These are phyloP conservation scores for Graphiopsis chlorocephala DNA, from an alignment of 2,329 filamentous ascomycete species.

Conservation along the genomic window DNA sequence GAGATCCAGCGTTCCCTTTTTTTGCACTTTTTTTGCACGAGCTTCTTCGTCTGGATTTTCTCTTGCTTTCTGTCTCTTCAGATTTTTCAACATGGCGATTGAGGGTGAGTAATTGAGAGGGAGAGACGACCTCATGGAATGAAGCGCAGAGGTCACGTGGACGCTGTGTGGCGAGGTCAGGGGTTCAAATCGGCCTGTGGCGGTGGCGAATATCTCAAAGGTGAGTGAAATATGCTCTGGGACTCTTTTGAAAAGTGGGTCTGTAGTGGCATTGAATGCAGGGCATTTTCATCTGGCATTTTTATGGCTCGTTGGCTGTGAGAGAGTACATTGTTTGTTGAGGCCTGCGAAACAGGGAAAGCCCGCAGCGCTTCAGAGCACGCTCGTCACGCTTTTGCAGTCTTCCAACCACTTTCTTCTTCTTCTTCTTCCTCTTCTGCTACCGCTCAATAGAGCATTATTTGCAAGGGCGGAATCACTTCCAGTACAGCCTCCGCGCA, in stretches of 20 bases:
- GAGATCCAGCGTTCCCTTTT: background rate
- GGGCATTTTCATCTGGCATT: background rate
- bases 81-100: background rate
- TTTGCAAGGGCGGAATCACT: background rate
- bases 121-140: background rate
- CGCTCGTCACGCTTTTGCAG: background rate
- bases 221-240: background rate
- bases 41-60: background rate
- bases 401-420: background rate
- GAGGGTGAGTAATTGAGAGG: background rate
- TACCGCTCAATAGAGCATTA: background rate
- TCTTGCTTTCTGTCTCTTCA: background rate
- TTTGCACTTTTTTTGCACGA: background rate
- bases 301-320: background rate
- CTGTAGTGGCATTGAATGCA: background rate
- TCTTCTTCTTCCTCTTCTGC: no score
- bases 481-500: background rate
- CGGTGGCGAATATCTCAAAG: background rate
- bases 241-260: background rate
- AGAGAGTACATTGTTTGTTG: background rate
- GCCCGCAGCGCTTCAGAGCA: background rate
- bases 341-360: background rate
- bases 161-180: background rate
- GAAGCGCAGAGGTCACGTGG: background rate
- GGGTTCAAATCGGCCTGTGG: slow-evolving; percentile 2